Evolutionary conservation across 2,329 filamentous ascomycete species (phyloP).

Genomic region (Calonectria pseudoreteaudii): DNA sequence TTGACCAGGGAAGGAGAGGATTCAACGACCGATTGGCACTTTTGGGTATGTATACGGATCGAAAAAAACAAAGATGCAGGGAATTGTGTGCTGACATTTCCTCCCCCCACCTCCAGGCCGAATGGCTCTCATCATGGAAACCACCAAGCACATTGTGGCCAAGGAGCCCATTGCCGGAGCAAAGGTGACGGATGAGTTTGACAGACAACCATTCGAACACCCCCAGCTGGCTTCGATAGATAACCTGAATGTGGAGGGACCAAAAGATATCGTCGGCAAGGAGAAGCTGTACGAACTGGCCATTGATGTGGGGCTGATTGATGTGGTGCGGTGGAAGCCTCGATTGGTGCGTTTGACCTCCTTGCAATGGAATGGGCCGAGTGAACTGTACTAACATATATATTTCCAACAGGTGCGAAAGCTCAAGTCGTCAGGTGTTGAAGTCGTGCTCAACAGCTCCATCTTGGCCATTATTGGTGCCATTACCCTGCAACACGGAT

Average conservation of each 20-base stretch:
- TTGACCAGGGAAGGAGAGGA: constrained; percentile 92
- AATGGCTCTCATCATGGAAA: constrained; percentile 53
- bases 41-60: constrained; percentile 70
- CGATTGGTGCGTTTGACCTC: constrained; percentile 71
- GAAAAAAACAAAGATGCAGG: not conserved
- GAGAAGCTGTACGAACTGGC: constrained; percentile 76
- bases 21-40: constrained; percentile 96
- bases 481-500: constrained; percentile 87
- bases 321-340: constrained; percentile 90
- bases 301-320: constrained; percentile 74
- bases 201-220: constrained; percentile 76
- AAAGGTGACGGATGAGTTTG: constrained; percentile 58
- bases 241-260: constrained; percentile 73
- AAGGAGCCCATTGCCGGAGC: constrained; percentile 44
- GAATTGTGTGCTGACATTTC: constrained; percentile 22
- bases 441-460: constrained; percentile 80
- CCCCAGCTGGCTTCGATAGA: constrained; percentile 78
- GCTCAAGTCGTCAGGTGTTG: constrained; percentile 77
- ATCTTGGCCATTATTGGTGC: constrained; percentile 91
- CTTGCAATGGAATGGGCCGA: not conserved
- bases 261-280: constrained; percentile 72
- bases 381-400: constrained; percentile 15
- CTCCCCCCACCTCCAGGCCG: constrained; percentile 42
- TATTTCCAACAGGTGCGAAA: constrained; percentile 66
- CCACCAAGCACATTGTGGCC: constrained; percentile 53